These are phyloP conservation scores for Saccharum hybrid DNA, from an alignment of 202 grass and related monocot species.

Conservation along the genomic window DNA sequence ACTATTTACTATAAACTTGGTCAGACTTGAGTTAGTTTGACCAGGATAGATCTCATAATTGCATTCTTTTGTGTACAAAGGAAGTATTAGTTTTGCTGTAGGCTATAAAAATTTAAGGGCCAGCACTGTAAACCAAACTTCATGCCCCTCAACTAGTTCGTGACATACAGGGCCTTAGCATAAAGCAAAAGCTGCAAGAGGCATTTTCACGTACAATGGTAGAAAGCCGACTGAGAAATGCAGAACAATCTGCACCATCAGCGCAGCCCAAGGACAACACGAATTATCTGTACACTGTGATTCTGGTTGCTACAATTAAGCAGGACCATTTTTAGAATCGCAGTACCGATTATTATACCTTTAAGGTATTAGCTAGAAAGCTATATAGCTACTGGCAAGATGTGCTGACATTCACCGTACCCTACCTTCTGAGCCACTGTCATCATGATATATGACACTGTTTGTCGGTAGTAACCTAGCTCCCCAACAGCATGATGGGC, in stretches of 20 bases:
- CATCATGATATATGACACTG: neutral
- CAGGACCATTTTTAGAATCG: slow-evolving; percentile 15
- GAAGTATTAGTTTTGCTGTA: too few relatives aligned
- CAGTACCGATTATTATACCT: slow-evolving; percentile 5
- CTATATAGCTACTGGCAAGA: neutral
- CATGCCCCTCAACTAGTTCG: too few relatives aligned
- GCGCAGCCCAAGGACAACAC: neutral
- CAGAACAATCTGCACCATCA: slow-evolving; percentile 34
- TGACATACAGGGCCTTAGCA: too few relatives aligned
- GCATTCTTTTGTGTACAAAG: too few relatives aligned
- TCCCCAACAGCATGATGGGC: neutral
- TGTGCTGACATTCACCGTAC: too few relatives aligned
- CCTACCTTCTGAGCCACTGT: too few relatives aligned
- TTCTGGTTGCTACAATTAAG: slow-evolving; percentile 10
- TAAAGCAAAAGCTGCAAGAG: neutral
- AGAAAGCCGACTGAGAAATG: slow-evolving; percentile 31
- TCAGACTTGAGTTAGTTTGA: too few relatives aligned
- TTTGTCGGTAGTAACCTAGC: neutral
- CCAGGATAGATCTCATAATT: too few relatives aligned
- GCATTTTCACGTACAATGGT: slow-evolving; percentile 35
- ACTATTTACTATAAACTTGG: too few relatives aligned
- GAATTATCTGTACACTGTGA: slow-evolving; percentile 38
- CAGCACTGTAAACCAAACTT: too few relatives aligned
- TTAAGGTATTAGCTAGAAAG: neutral
- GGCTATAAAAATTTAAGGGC: too few relatives aligned